phyloP scores from a whole-genome alignment of 495 filamentous ascomycete genomes.

The Hyaloscypha finlandica region DNA sequence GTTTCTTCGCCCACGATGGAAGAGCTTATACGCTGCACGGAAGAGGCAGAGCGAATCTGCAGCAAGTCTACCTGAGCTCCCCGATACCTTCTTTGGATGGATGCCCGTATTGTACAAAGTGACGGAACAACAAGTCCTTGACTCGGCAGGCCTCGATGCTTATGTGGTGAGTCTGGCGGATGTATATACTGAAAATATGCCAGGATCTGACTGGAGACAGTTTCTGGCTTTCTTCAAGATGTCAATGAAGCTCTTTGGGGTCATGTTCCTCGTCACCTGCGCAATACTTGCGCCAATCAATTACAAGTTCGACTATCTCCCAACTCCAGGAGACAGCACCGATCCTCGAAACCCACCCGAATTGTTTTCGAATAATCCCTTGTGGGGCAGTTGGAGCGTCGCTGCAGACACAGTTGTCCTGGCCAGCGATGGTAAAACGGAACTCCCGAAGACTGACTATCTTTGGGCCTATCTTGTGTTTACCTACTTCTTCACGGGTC shows the following conservation, averaged over 20 bases:
- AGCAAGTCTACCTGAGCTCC: conserved; percentile 79
- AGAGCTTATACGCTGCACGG: conserved; percentile 86
- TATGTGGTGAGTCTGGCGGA: conserved; percentile 67
- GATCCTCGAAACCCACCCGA: conserved; percentile 9
- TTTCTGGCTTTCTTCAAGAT: conserved; percentile 95
- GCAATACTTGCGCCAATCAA: conserved; percentile 86
- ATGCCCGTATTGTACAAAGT: conserved; percentile 86
- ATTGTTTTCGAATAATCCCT: background rate
- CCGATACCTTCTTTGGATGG: conserved; percentile 90
- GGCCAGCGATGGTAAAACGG: conserved; percentile 35
- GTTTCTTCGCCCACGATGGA: conserved; percentile 90
- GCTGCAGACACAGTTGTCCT: conserved; percentile 14
- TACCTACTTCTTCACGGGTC: conserved; percentile 82
- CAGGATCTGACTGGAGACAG: conserved; percentile 41
- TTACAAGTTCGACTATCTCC: conserved; percentile 51
- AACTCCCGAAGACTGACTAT: conserved; percentile 49
- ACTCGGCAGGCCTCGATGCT: conserved; percentile 91
- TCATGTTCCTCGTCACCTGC: conserved; percentile 77
- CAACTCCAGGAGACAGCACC: conserved; percentile 7
- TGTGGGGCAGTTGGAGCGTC: conserved; percentile 18
- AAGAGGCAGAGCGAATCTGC: conserved; percentile 68
- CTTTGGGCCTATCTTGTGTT: conserved; percentile 95
- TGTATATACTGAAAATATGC: background rate
- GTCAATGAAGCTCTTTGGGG: conserved; percentile 77
- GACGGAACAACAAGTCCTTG: conserved; percentile 84